Evolutionary conservation across 305 asterid genomes (phyloP), one percentile per base, ranked within the genome.

Genomic region (Fraxinus baroniana): DNA sequence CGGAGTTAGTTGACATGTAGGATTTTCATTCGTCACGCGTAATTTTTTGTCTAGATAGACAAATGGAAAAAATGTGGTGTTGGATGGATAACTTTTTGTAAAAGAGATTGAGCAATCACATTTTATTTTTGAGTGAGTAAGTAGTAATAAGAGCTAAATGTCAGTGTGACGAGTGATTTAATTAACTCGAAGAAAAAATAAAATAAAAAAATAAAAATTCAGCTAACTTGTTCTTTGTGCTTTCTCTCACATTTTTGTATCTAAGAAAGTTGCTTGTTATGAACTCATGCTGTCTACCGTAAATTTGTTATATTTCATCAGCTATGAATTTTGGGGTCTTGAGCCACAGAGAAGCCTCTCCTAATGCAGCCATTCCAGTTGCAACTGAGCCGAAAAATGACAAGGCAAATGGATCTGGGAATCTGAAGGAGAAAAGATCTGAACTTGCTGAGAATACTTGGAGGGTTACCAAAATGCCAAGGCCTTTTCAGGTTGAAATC

Each of bases 401-500:
- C 2, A 60, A 52, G 62, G 79, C 80, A 30, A 85, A 85, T 86
- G 97, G 97, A 95, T 91, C 98, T 91, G 83, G 83, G 84, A 79
- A 76, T 83, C 85, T 88, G 81, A 93, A 91, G 75, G 90, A 79
- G 80, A 90, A 88, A 80, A 93, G 94, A 93, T 92, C 98, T 85
- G 91, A 79, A 37, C 66, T 83, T 75, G 70, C 60, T 52, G 87
- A 85, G 12, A 91, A 87, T 28, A 79, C 36, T 76, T 89, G 90
- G 95, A 88, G 90, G 84, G 30, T 81, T 0, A 74, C 82, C 74
- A 90, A 91, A 86, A 80, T 88, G 39, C 88, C 81, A 1, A 91
- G 84, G 88, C 81, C 93, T 80, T 79, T 71, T 49, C 88, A 86
- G 24, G 76, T 86, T 41, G 90, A 84, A 84, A 79, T 85, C 86